Percentiles rank a stretch among this genome's conserved stretches.
These are phyloP conservation scores for Myotisia sp. DNA, from an alignment of 2,329 filamentous ascomycete species.

Conservation along the genomic window DNA sequence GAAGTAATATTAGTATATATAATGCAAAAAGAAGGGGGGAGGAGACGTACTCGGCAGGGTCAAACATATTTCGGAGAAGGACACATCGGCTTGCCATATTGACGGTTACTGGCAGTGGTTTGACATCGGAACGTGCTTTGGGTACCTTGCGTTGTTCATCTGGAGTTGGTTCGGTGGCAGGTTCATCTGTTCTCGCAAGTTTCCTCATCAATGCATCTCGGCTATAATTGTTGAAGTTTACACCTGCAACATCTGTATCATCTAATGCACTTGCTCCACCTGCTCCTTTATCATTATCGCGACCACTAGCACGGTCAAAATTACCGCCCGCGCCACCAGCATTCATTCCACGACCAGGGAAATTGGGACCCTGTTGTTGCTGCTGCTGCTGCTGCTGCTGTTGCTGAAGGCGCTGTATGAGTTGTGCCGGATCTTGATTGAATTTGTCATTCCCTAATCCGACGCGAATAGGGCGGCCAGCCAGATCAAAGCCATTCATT, in stretches of 20 bases:
- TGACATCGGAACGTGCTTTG: conserved; percentile 65
- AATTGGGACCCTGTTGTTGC: conserved; percentile 68
- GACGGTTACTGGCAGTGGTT: conserved; percentile 68
- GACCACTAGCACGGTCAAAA: conserved; percentile 80
- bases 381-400: conserved; percentile 60
- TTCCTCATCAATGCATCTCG: conserved; percentile 97
- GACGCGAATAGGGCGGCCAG: conserved; percentile 91
- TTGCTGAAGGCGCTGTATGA: conserved; percentile 74
- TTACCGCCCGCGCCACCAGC: conserved; percentile 52
- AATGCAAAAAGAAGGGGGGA: neutral
- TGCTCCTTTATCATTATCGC: conserved; percentile 74
- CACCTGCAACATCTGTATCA: conserved; percentile 91
- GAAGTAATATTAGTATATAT: conserved; percentile 21
- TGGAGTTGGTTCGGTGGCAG: conserved; percentile 40
- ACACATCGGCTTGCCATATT: conserved; percentile 90
- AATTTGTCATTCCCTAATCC: conserved; percentile 99
- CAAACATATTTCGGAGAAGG: conserved; percentile 89
- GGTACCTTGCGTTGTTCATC: conserved; percentile 57
- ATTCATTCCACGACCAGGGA: conserved; percentile 73
- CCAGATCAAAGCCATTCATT: conserved; percentile 98
- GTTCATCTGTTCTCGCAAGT: conserved; percentile 87
- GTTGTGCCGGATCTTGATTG: conserved; percentile 83
- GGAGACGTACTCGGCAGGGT: conserved; percentile 66
- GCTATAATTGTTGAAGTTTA: conserved; percentile 99
- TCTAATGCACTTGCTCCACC: conserved; percentile 88